Percentiles rank a stretch among this genome's conserved stretches.
Conservation (phyloP, 1,284 basidiomycete genomes). For the Gomphus bonarii region DNA sequence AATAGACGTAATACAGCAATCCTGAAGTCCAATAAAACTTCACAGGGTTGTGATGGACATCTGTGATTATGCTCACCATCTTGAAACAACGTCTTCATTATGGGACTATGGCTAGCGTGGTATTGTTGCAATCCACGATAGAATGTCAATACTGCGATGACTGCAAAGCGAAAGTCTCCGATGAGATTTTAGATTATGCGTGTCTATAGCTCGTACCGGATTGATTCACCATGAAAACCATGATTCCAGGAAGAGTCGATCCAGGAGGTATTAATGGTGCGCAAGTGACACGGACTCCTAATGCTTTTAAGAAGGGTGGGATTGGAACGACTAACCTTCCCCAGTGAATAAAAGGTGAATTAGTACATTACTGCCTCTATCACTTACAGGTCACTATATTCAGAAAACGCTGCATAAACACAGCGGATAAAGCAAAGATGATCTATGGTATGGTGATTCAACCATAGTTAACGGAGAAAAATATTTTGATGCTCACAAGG, state of each 20-base stretch:
- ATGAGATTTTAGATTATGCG: background rate
- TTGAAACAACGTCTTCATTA: constrained; percentile 30
- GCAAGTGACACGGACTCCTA: background rate
- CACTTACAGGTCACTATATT: constrained; percentile 26
- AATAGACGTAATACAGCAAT: constrained; percentile 31
- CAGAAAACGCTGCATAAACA: constrained; percentile 25
- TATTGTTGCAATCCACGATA: constrained; percentile 28
- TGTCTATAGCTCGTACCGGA: background rate
- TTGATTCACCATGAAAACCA: constrained; percentile 9
- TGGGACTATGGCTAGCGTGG: constrained; percentile 23
- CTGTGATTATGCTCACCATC: constrained; percentile 23
- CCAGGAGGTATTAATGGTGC: background rate
- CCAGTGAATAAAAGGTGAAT: background rate
- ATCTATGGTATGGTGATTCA: constrained; percentile 16
- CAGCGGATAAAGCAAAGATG: constrained; percentile 23
- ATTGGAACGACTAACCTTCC: background rate
- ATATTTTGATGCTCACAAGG: background rate
- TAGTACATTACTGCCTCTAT: background rate
- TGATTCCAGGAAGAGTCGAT: background rate
- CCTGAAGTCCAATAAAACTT: constrained; percentile 17
- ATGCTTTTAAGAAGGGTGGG: background rate
- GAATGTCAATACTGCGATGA: constrained; percentile 27
- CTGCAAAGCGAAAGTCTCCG: constrained; percentile 16
- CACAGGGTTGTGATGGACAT: background rate
- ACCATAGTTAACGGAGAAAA: background rate